Base-by-base conservation (phyloP, 129 eudicot genomes). In the Flaveria sonorensis region DNA sequence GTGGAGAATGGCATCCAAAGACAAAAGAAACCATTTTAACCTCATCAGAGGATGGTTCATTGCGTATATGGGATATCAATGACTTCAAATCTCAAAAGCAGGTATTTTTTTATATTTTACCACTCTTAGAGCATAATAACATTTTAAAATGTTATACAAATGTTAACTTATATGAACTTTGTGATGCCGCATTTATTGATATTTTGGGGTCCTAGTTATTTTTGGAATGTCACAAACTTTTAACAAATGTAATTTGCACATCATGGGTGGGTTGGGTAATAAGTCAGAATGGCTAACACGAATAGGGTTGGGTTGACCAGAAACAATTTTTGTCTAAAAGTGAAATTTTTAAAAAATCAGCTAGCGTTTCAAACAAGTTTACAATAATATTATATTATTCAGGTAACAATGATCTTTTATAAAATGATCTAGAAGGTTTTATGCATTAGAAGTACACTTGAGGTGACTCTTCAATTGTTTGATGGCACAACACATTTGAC, bases 1-100 rank as follows among this genome's bases (percentile, higher is more conserved):
- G 99, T 82, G 99, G 99, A 67, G 99, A 95, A 85, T 95, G 99
- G 99, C 93, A 95, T 77, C 99, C 99, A 16, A 89, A 85, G 77
- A 82, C 85, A 15, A 95, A 80, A 83, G 97, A 95, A 81, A 91
- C 97, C 42, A 79, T 95, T 72, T 82, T 95, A 70, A 95, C 99
- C 45, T 91, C 99, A 63, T 95, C 99, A 8, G 99, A 95, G 65
- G 99, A 95, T 83, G 99, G 99, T 72, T 95, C 99, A 4, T 68
- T 95, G 46, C 89, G 99, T 30, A 87, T 95, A 82, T 95, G 99
- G 99, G 99, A 95, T 89, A 94, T 95, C 50, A 95, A 95, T 55
- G 97, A 95, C 84, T 91, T 95, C 40, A 91, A 68, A 39, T 84
- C 92, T 79, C 99, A 95, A 83, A 95, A 95, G 72, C 97, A 95